Evolutionary conservation across 352 stramenopile species (phyloP).

Genomic region (Phytophthora melonis): DNA sequence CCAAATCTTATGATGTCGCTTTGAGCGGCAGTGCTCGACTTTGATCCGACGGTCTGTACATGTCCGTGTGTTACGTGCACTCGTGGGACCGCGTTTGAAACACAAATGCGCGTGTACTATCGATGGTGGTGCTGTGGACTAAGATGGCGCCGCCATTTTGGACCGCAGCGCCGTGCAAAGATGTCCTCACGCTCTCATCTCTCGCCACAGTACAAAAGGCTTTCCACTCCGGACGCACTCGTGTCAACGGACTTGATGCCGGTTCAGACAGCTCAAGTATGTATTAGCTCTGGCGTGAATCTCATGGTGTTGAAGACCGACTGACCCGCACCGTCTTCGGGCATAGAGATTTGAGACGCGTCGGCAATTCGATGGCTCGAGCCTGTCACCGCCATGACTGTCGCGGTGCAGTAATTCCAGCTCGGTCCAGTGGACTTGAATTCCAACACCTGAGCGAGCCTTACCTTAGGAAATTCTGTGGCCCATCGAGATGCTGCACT

Average conservation of each 20-base stretch:
- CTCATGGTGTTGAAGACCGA: constrained; percentile 12
- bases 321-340: constrained; percentile 4
- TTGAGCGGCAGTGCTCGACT: not conserved
- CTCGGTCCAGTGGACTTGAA: not conserved
- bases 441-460: not conserved
- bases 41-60: not conserved
- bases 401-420: not conserved
- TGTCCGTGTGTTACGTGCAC: not conserved
- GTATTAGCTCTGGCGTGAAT: constrained; percentile 4
- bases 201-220: not conserved
- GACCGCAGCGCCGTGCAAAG: constrained; percentile 20
- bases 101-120: constrained; percentile 20
- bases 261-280: not conserved
- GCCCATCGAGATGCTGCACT: constrained; percentile 21
- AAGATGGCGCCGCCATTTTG: constrained; percentile 16
- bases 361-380: not conserved
- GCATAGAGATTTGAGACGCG: constrained; percentile 16
- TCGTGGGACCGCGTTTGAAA: constrained; percentile 12
- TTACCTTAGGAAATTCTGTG: not conserved
- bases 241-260: constrained; percentile 37
- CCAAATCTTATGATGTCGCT: constrained; percentile 1
- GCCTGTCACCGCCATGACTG: not conserved
- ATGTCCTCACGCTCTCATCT: constrained; percentile 23
- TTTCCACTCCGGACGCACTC: constrained; percentile 40
- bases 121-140: constrained; percentile 24